phyloP scores from a whole-genome alignment of 1,284 basidiomycete species.

The Fereydounia khargensis region DNA sequence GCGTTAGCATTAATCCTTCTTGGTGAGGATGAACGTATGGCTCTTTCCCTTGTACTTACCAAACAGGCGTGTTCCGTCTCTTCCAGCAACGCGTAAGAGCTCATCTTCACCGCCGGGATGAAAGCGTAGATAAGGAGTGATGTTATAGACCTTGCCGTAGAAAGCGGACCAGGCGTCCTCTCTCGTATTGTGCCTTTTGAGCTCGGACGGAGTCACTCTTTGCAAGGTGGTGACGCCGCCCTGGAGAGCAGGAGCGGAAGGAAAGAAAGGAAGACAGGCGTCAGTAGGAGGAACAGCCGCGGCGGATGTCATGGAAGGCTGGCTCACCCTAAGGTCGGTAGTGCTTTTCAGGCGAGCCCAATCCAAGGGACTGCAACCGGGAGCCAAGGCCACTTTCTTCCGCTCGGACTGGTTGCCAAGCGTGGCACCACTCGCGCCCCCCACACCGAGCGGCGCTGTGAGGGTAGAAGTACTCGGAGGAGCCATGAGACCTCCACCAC shows the following conservation, averaged over 20 bases:
- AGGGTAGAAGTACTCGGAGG: constrained; percentile 40
- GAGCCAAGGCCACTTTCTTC: constrained; percentile 79
- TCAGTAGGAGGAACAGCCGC: constrained; percentile 53
- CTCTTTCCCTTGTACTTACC: constrained; percentile 68
- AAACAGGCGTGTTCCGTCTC: constrained; percentile 91
- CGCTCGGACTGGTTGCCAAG: constrained; percentile 6
- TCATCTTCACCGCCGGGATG: constrained; percentile 94
- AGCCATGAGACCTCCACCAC: constrained; percentile 18
- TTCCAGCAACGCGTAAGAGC: constrained; percentile 89
- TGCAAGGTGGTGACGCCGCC: constrained; percentile 56
- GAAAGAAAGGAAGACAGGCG: constrained; percentile 60
- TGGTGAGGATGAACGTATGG: too few relatives aligned
- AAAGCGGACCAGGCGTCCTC: constrained; percentile 92
- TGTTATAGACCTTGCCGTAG: constrained; percentile 93
- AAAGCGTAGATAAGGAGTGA: constrained; percentile 84
- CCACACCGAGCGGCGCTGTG: constrained; percentile 38
- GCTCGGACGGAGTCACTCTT: constrained; percentile 76
- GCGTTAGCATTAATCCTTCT: too few relatives aligned
- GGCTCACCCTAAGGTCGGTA: constrained; percentile 59
- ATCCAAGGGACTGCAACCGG: constrained; percentile 87
- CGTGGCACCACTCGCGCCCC: constrained; percentile 32
- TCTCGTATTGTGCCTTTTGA: constrained; percentile 77
- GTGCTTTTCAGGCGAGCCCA: constrained; percentile 80
- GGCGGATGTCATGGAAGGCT: background rate
- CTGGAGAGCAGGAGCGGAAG: constrained; percentile 2